Base-by-base conservation (phyloP, 257 asterid species). In the Ocimum tenuiflorum region DNA sequence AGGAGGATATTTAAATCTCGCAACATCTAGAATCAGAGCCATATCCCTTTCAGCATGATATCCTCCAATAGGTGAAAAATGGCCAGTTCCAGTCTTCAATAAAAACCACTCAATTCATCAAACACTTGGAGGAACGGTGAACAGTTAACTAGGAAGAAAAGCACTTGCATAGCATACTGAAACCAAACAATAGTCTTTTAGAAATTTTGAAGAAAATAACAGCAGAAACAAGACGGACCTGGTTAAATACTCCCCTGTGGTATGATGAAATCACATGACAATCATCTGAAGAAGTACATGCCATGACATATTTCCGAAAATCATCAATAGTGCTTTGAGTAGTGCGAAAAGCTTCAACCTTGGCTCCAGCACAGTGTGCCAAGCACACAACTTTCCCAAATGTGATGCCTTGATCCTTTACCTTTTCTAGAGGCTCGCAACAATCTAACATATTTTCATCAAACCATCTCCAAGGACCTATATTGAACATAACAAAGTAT, bases 381-480 rank as follows among this genome's bases (percentile, higher is more conserved):
- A 94, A 81, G 78, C 99, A 90, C 49, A 84, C 89, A 46, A 90
- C 99, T 74, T 88, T 94, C 70, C 96, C 97, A 66, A 94, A 94
- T 14, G 99, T 74, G 68, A 94, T 86, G 59, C 99, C 97, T 76
- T 78, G 77, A 56, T 81, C 91, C 85, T 90, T 94, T 43, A 94
- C 95, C 81, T 88, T 90, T 65, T 94, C 99, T 71, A 94, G 74
- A 49, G 99, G 92, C 80, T 94, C 99, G 65, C 99, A 94, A 65
- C 99, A 94, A 76, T 94, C 99, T 83, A 94, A 59, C 99, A 94
- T 94, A 47, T 87, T 88, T 78, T 94, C 99, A 69, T 94, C 99
- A 66, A 94, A 94, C 99, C 99, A 94, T 79, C 99, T 86, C 99
- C 99, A 94, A 65, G 99, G 97, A 65, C 99, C 99, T 94, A 81